Percentiles rank a stretch among this genome's conserved stretches.
These are phyloP conservation scores for Euphrasia arctica DNA, from an alignment of 305 asterid species.

Conservation along the genomic window DNA sequence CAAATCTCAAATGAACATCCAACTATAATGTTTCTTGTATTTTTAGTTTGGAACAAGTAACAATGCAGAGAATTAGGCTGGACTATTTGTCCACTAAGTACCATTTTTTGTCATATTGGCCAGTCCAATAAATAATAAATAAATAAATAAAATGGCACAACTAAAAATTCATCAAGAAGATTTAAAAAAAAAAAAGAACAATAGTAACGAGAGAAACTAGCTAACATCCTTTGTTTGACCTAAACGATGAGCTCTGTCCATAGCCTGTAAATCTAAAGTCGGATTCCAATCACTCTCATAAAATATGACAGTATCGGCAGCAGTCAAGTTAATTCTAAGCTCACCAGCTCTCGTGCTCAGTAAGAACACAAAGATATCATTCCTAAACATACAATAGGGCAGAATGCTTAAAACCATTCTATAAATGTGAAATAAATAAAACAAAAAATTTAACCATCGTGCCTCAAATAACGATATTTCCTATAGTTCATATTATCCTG, in stretches of 20 bases:
- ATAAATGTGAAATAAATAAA: conserved; percentile 5
- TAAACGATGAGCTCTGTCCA: conserved; percentile 97
- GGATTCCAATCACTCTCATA: conserved; percentile 99
- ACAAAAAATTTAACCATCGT: conserved; percentile 53
- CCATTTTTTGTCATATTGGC: no score
- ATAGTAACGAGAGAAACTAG: conserved; percentile 23
- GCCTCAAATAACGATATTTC: conserved; percentile 86
- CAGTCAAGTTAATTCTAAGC: conserved; percentile 94
- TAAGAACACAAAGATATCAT: conserved; percentile 89
- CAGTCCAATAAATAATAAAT: neutral
- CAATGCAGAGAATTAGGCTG: no score
- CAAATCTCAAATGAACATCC: no score
- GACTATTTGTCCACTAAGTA: no score
- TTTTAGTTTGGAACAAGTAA: no score
- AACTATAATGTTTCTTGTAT: no score
- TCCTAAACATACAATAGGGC: conserved; percentile 42
- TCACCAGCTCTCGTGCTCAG: conserved; percentile 99
- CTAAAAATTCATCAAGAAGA: conserved; percentile 8
- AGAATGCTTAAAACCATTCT: conserved; percentile 14
- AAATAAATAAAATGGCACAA: conserved; percentile 1
- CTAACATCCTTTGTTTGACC: conserved; percentile 94
- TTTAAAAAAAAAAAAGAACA: conserved; percentile 4
- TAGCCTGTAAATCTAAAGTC: conserved; percentile 91
- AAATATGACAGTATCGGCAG: conserved; percentile 95
- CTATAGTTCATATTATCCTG: conserved; percentile 98